Percentiles rank a stretch among this genome's conserved stretches.
These are phyloP conservation scores for Phytophthora pini DNA, from an alignment of 352 stramenopile genomes.

Conservation along the genomic window DNA sequence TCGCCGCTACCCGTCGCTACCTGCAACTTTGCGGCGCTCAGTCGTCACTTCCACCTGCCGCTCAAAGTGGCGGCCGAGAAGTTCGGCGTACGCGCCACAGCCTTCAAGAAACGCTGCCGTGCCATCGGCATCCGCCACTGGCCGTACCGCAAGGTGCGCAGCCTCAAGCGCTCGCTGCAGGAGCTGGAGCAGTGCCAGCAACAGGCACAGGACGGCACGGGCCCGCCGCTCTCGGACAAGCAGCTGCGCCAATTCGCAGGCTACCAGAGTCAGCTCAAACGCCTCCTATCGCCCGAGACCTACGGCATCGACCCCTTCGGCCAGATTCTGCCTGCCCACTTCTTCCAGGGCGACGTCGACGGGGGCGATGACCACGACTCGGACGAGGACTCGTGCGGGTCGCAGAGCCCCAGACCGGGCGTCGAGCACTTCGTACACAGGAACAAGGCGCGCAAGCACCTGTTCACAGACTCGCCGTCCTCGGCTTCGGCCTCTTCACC, in stretches of 20 bases:
- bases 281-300: slow-evolving; percentile 77
- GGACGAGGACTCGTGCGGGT: slow-evolving; percentile 57
- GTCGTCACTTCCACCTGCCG: slow-evolving; percentile 69
- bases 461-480: slow-evolving; percentile 56
- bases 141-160: slow-evolving; percentile 78
- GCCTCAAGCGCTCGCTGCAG: slow-evolving; percentile 69
- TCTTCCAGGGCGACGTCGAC: slow-evolving; percentile 43
- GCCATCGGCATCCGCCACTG: slow-evolving; percentile 78
- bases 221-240: slow-evolving; percentile 72
- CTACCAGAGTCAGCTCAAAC: slow-evolving; percentile 80
- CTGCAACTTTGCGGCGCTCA: slow-evolving; percentile 79
- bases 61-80: slow-evolving; percentile 78
- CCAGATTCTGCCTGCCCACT: slow-evolving; percentile 46
- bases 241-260: slow-evolving; percentile 69
- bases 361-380: slow-evolving; percentile 61
- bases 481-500: slow-evolving; percentile 41
- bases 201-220: slow-evolving; percentile 49
- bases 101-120: slow-evolving; percentile 80
- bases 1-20: slow-evolving; percentile 37
- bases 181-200: slow-evolving; percentile 76
- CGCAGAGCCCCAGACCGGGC: slow-evolving; percentile 38
- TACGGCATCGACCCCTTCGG: slow-evolving; percentile 82
- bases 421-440: slow-evolving; percentile 36
- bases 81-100: slow-evolving; percentile 74
- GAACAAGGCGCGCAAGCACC: slow-evolving; percentile 51